phyloP scores from a whole-genome alignment of 805 yeast genomes.

The Saturnispora kantuleensis region DNA sequence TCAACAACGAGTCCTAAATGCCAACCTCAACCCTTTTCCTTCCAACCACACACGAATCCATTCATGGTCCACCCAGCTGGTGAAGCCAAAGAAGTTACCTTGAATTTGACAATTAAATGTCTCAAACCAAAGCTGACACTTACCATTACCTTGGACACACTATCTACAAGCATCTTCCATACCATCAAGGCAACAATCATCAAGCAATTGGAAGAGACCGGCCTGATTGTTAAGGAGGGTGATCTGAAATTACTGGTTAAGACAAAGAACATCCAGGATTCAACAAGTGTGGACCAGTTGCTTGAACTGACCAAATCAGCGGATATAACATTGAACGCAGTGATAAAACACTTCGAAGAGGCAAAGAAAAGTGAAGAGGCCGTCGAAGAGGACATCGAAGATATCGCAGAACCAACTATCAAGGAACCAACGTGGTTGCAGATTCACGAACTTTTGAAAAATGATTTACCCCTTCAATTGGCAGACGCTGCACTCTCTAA shows the following conservation, averaged over 20 bases:
- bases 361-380: neutral
- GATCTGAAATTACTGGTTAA: conserved; percentile 40
- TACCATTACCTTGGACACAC: conserved; percentile 8
- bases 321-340: conserved; percentile 11
- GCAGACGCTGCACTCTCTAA: conserved; percentile 3
- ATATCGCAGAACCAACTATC: neutral
- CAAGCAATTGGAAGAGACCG: conserved; percentile 19
- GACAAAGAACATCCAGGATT: conserved; percentile 41
- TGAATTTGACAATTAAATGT: conserved; percentile 39
- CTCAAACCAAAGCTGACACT: conserved; percentile 59
- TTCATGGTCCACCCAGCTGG: neutral
- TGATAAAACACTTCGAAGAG: conserved; percentile 9
- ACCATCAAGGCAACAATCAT: conserved; percentile 28
- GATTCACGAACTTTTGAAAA: conserved; percentile 7
- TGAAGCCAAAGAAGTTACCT: neutral
- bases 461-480: conserved; percentile 3
- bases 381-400: neutral
- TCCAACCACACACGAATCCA: neutral
- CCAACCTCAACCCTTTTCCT: conserved; percentile 8
- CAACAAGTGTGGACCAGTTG: conserved; percentile 22
- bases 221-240: conserved; percentile 20
- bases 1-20: conserved; percentile 13
- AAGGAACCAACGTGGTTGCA: neutral
- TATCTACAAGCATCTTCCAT: conserved; percentile 23
- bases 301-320: conserved; percentile 1